Evolutionary conservation across 1,284 basidiomycete genomes (phyloP).

Genomic region (Cutaneotrichosporon sp.): DNA sequence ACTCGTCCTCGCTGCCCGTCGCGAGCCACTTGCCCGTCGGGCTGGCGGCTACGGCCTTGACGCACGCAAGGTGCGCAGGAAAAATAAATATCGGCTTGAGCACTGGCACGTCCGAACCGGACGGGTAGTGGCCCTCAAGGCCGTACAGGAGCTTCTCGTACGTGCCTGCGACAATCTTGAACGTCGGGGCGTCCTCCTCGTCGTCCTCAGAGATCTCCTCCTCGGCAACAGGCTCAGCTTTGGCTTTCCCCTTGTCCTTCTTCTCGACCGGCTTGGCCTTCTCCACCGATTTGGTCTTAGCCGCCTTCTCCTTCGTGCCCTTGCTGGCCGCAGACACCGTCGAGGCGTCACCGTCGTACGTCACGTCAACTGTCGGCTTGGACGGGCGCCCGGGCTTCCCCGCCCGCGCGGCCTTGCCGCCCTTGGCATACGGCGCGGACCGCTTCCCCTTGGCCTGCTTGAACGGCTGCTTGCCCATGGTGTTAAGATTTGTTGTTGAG

Average conservation of each 20-base stretch:
- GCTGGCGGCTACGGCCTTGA: constrained; percentile 80
- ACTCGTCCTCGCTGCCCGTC: constrained; percentile 89
- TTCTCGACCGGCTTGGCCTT: constrained; percentile 6
- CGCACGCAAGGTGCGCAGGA: constrained; percentile 88
- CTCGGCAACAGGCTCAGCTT: constrained; percentile 7
- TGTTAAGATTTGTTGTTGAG: constrained; percentile 1
- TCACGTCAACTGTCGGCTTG: constrained; percentile 40
- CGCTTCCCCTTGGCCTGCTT: constrained; percentile 13
- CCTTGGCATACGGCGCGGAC: constrained; percentile 17
- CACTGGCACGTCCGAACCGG: constrained; percentile 24
- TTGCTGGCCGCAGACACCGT: constrained; percentile 8
- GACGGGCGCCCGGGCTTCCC: constrained; percentile 9
- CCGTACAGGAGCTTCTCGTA: constrained; percentile 96
- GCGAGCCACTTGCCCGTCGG: constrained; percentile 94
- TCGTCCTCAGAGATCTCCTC: neutral
- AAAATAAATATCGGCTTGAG: constrained; percentile 89
- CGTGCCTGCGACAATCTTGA: constrained; percentile 82
- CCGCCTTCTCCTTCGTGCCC: neutral
- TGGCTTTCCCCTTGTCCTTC: constrained; percentile 18
- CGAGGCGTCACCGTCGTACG: constrained; percentile 26
- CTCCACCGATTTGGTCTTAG: constrained; percentile 3
- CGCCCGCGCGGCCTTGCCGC: constrained; percentile 14
- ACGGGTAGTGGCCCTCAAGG: constrained; percentile 58
- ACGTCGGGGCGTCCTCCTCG: constrained; percentile 49
- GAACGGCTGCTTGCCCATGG: constrained; percentile 35